Base-by-base conservation (phyloP, 345 rosid genomes). In the Eucalyptus regnans region DNA sequence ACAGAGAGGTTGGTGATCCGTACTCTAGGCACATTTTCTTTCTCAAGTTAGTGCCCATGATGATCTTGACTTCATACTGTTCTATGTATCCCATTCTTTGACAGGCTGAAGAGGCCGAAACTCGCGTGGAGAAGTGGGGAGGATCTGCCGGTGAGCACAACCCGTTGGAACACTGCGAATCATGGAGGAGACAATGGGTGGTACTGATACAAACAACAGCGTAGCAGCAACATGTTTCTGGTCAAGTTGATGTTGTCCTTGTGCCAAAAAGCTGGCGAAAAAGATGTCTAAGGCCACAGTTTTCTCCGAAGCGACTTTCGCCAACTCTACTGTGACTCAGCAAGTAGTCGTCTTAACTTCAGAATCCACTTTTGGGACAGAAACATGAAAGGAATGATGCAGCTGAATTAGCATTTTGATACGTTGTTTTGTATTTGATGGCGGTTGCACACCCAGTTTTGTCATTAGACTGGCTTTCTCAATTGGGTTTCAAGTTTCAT, bases 61-160 rank as follows among this genome's bases (percentile, higher is more conserved):
- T 12, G 1, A 80, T 33, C 56, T 12, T 56, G 66, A 33, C n/a
- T 56, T 15, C 68, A 1, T 60, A 12, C 68, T 27, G 31, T 60
- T 62, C 31, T 29, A 6, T 12, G 33, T 3, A 27, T 62, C 33
- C 31, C 68, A 62, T 62, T 27, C 33, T 33, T 54, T 81, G 44
- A 87, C 92, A 95, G 97, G 97, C 96, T 6, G 96, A 95, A 90
- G 90, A 92, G 94, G 97, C 97, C 3, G 95, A 92, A 89, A 92
- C 89, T 87, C 94, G 99, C 1, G 93, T 95, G 86, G 91, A 83
- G 92, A 94, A 89, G 93, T 97, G 98, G 99, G 97, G 98, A 91
- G 96, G 98, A 90, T 90, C 97, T 29, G 44, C 86, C 0, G 88
- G 17, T 2, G 92, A 91, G 50, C 90, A 91, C 85, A 85, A 88